Evolutionary conservation across 257 asterid species (phyloP).

Genomic region (Schizonepeta tenuifolia): DNA sequence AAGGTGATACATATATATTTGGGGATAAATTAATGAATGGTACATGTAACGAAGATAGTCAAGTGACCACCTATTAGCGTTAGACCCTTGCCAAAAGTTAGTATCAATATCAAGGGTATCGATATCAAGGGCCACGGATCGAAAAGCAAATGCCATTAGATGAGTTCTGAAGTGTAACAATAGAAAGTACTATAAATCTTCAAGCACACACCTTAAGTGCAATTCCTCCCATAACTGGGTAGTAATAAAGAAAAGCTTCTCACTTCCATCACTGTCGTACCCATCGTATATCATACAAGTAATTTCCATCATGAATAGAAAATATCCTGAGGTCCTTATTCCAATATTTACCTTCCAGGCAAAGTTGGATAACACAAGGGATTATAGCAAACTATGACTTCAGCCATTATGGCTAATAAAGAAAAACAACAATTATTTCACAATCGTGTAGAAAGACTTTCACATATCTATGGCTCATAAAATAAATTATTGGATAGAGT

Average conservation of each 20-base stretch:
- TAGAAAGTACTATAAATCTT: not conserved
- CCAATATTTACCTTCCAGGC: no score
- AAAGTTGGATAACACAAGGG: not conserved
- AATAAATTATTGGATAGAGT: not conserved
- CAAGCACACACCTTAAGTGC: not conserved
- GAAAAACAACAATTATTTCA: not conserved
- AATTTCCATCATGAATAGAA: not conserved
- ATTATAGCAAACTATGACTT: not conserved
- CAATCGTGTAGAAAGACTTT: no score
- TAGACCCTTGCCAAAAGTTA: not conserved
- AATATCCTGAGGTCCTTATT: not conserved
- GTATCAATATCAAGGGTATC: not conserved
- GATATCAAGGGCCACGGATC: no score
- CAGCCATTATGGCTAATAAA: not conserved
- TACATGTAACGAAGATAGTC: not conserved
- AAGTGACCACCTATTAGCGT: not conserved
- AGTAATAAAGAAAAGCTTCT: not conserved
- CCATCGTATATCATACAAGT: not conserved
- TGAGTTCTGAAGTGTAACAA: not conserved
- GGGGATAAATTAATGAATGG: not conserved
- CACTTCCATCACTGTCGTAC: not conserved
- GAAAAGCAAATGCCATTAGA: not conserved
- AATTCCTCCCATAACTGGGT: slow-evolving; percentile 10
- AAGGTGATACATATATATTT: not conserved
- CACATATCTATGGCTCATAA: not conserved